Evolutionary conservation across 2,329 filamentous ascomycete species (phyloP).

Genomic region (Cladophialophora bantiana): DNA sequence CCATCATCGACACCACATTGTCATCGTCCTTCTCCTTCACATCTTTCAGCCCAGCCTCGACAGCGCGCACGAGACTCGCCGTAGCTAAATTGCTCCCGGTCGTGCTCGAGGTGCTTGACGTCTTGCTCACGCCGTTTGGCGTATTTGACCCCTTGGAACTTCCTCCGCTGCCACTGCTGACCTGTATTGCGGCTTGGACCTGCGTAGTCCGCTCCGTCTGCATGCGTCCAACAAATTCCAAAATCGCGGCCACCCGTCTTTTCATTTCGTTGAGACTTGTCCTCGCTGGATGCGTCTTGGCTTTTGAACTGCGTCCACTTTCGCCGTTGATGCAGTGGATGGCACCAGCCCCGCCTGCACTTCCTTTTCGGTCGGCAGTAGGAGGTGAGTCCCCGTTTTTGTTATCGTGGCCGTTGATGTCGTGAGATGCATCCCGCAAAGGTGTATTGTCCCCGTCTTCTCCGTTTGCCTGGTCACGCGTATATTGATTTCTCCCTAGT

Average conservation of each 20-base stretch:
- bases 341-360: neutral
- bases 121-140: slow-evolving; percentile 31
- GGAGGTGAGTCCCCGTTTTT: slow-evolving; percentile 42
- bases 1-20: slow-evolving; percentile 30
- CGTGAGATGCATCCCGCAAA: slow-evolving; percentile 42
- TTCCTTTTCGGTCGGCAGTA: slow-evolving; percentile 42
- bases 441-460: slow-evolving; percentile 51
- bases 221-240: slow-evolving; percentile 88
- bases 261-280: slow-evolving; percentile 89
- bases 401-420: slow-evolving; percentile 31
- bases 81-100: slow-evolving; percentile 32
- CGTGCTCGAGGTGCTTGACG: slow-evolving; percentile 16
- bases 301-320: slow-evolving; percentile 66
- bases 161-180: slow-evolving; percentile 44
- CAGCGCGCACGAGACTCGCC: slow-evolving; percentile 45
- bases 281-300: slow-evolving; percentile 61
- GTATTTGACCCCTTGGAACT: slow-evolving; percentile 43
- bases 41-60: slow-evolving; percentile 48
- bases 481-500: slow-evolving; percentile 80
- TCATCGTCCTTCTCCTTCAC: slow-evolving; percentile 40
- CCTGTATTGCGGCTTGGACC: slow-evolving; percentile 42
- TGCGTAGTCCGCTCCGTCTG: slow-evolving; percentile 81
- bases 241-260: slow-evolving; percentile 79
- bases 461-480: slow-evolving; percentile 72
- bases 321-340: slow-evolving; percentile 65